Percentiles rank a stretch among this genome's conserved stretches.
Conservation (phyloP, 768 basidiomycete genomes). For the Leccinum imitatum region DNA sequence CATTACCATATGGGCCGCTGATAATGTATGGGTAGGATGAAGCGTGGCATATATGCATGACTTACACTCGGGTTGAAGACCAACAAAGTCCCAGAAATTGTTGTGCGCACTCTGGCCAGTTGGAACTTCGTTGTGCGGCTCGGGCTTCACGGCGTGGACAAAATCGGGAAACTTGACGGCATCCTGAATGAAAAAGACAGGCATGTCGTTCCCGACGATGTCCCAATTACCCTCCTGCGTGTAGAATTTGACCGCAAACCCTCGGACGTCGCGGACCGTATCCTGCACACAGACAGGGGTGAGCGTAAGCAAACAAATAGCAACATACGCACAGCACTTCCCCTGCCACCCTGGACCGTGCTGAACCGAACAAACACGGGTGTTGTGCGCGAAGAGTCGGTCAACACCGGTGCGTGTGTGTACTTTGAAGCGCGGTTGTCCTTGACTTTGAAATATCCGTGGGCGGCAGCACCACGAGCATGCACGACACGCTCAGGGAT, state of each 20-base stretch:
- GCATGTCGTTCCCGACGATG: conserved; percentile 80
- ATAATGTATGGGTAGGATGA: conserved; percentile 17
- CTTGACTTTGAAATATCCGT: conserved; percentile 78
- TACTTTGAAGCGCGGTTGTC: conserved; percentile 69
- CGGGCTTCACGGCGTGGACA: conserved; percentile 82
- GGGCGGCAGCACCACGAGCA: conserved; percentile 74
- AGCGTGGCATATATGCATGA: background rate
- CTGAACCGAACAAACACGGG: conserved; percentile 83
- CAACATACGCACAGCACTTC: conserved; percentile 64
- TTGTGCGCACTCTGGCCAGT: conserved; percentile 72
- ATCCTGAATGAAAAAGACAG: conserved; percentile 81
- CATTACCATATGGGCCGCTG: conserved; percentile 72
- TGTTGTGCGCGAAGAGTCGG: conserved; percentile 68
- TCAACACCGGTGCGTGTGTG: conserved; percentile 69
- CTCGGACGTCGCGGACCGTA: conserved; percentile 82
- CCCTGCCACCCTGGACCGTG: conserved; percentile 79
- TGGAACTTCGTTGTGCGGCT: conserved; percentile 80
- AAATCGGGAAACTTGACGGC: conserved; percentile 86
- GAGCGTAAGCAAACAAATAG: background rate
- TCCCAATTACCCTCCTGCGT: conserved; percentile 88
- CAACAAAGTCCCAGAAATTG: conserved; percentile 86
- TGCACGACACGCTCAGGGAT: conserved; percentile 83
- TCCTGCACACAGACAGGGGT: conserved; percentile 40
- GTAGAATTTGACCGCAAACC: conserved; percentile 84
- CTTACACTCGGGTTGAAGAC: conserved; percentile 64